Conservation (phyloP, 768 basidiomycete genomes). For the Lactarius sp. region DNA sequence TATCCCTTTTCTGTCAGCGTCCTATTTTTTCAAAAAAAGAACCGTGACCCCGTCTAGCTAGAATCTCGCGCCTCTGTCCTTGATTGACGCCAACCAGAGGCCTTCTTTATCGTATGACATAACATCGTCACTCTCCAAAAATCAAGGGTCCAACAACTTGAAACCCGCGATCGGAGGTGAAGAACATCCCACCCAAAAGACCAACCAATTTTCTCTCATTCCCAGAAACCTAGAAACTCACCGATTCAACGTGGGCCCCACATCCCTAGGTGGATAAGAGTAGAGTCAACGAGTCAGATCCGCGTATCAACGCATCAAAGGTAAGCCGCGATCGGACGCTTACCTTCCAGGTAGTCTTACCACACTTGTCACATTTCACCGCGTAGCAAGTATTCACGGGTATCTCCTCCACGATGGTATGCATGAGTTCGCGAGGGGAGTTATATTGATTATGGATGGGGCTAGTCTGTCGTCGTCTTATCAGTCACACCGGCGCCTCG, state of each 20-base stretch:
- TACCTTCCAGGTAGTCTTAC: constrained; percentile 33
- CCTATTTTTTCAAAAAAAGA: background rate
- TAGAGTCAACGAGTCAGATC: no score
- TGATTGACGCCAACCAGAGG: background rate
- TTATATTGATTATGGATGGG: background rate
- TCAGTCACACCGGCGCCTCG: background rate
- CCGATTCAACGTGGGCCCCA: constrained; percentile 25
- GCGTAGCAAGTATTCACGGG: constrained; percentile 27
- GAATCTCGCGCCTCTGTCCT: no score
- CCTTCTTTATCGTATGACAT: constrained; percentile 6
- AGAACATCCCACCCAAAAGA: no score
- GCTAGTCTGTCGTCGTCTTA: background rate
- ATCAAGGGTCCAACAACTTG: background rate
- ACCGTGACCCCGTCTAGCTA: no score
- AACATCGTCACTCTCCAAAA: background rate
- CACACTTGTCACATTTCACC: constrained; percentile 28
- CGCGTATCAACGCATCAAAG: background rate
- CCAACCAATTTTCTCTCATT: no score
- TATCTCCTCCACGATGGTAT: background rate
- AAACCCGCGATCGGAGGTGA: background rate
- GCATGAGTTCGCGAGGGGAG: background rate
- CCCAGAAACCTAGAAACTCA: constrained; percentile 5
- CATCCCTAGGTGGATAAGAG: constrained; percentile 19
- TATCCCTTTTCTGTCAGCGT: background rate
- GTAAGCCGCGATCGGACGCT: background rate